Evolutionary conservation across 179 eudicot species (phyloP).

Genomic region (Actinidia chinensis): DNA sequence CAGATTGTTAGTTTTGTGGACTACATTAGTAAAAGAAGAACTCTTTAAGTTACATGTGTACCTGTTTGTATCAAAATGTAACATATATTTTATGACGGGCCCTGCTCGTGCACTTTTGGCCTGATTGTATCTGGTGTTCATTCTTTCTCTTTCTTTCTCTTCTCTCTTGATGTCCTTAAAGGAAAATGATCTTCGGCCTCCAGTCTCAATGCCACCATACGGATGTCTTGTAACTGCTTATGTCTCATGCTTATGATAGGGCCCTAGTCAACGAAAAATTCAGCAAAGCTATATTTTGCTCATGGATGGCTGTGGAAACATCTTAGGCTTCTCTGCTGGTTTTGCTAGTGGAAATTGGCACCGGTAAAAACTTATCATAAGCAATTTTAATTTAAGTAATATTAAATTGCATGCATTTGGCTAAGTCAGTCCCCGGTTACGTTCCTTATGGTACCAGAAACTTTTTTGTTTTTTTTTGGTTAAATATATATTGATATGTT

Average conservation of each 20-base stretch:
- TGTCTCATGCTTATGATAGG: conserved; percentile 42
- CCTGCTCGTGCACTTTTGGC: conserved; percentile 99
- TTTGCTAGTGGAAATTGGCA: conserved; percentile 89
- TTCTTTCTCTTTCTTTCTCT: neutral
- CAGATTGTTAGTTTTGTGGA: neutral
- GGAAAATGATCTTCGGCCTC: conserved; percentile 4
- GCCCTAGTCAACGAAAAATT: conserved; percentile 79
- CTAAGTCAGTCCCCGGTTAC: too few species aligned
- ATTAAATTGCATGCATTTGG: too few species aligned
- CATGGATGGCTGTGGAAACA: conserved; percentile 98
- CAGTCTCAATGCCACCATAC: neutral
- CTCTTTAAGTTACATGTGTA: neutral
- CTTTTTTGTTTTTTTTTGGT: too few species aligned
- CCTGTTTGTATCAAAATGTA: neutral
- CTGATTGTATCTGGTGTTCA: conserved; percentile 86
- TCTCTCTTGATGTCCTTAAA: conserved; percentile 1
- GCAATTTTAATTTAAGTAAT: neutral
- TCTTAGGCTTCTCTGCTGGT: conserved; percentile 87
- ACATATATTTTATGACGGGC: conserved; percentile 51
- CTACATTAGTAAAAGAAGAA: neutral
- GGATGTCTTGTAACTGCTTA: conserved; percentile 20
- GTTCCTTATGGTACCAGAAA: too few species aligned
- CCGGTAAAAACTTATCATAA: conserved; percentile 37
- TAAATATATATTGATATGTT: too few species aligned
- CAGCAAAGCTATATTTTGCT: conserved; percentile 86